These are phyloP conservation scores for Chenopodium quinoa DNA, from an alignment of 148 eudicot genomes.

Conservation along the genomic window DNA sequence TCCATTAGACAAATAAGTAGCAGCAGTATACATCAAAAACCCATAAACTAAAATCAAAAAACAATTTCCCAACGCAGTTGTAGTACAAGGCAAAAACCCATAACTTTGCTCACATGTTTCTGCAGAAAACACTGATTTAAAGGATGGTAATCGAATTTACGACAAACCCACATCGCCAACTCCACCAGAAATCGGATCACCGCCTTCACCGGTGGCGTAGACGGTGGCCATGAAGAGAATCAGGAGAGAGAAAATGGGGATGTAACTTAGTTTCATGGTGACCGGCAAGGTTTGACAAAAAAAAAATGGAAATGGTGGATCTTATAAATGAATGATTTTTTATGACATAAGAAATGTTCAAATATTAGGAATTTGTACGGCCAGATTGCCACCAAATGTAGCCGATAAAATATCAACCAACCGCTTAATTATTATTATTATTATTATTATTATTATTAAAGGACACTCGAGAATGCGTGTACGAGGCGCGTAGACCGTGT, in stretches of 20 bases:
- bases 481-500: too few species aligned
- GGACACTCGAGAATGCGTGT: too few species aligned
- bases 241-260: slow-evolving; percentile 19
- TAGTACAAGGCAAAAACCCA: slow-evolving; percentile 87
- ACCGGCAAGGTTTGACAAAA: background rate
- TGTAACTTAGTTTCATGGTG: background rate
- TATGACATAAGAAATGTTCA: background rate
- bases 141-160: slow-evolving; percentile 7
- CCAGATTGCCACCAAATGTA: too few species aligned
- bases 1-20: slow-evolving; percentile 66
- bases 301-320: background rate
- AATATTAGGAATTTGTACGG: background rate
- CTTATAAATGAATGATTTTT: background rate
- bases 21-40: slow-evolving; percentile 64
- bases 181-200: background rate
- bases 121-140: background rate
- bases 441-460: too few species aligned
- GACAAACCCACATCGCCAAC: slow-evolving; percentile 10
- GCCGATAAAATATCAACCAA: too few species aligned
- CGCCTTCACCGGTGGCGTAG: background rate
- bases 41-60: slow-evolving; percentile 75
- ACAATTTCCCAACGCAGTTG: slow-evolving; percentile 51
- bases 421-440: too few species aligned
- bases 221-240: slow-evolving; percentile 23
- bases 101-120: slow-evolving; percentile 63